Evolutionary conservation across 345 rosid species (phyloP).

Genomic region (Diplotaxis tenuifolia): DNA sequence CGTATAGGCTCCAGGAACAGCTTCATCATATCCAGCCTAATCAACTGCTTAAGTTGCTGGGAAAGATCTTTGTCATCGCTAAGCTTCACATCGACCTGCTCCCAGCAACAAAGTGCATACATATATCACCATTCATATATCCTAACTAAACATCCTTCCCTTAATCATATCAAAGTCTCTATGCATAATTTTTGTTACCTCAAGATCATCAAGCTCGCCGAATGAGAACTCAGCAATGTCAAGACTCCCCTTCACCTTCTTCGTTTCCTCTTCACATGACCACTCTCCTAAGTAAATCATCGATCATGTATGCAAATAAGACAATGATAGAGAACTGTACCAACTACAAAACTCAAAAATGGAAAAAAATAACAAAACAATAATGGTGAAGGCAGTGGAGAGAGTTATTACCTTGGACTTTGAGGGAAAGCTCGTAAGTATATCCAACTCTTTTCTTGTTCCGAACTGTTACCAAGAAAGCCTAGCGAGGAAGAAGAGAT

Average conservation of each 20-base stretch:
- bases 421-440: constrained; percentile 72
- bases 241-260: constrained; percentile 58
- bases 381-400: neutral
- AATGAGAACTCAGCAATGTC: constrained; percentile 83
- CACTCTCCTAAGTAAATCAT: constrained; percentile 66
- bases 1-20: constrained; percentile 69
- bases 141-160: neutral
- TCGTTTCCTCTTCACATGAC: constrained; percentile 61
- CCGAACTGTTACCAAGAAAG: constrained; percentile 83
- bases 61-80: constrained; percentile 59
- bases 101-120: neutral
- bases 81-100: constrained; percentile 60
- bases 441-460: constrained; percentile 92
- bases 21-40: constrained; percentile 64
- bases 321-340: neutral
- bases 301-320: neutral
- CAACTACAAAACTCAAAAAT: neutral
- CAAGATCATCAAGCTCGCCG: constrained; percentile 89
- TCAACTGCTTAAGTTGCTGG: constrained; percentile 50
- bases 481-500: constrained; percentile 45
- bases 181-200: constrained; percentile 44
- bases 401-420: constrained; percentile 55
- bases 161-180: constrained; percentile 10
- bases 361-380: neutral
- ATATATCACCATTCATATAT: constrained; percentile 2